These are phyloP conservation scores for Pythium graminicola DNA, from an alignment of 352 stramenopile species.

Conservation along the genomic window DNA sequence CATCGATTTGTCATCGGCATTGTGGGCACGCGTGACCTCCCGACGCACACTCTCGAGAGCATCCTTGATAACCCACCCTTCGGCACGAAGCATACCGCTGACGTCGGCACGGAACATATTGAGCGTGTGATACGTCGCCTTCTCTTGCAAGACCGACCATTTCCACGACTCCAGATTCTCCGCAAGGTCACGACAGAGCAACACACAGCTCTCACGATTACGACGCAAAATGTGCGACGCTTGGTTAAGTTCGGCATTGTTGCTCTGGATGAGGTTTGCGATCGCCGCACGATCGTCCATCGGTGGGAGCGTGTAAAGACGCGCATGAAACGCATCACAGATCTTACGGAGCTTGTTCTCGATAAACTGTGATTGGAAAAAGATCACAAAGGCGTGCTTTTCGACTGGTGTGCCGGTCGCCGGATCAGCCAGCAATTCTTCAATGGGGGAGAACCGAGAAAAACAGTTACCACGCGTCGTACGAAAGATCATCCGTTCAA, in stretches of 20 bases:
- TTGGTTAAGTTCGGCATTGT: slow-evolving; percentile 93
- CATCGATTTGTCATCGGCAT: slow-evolving; percentile 92
- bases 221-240: slow-evolving; percentile 94
- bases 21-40: slow-evolving; percentile 87
- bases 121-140: slow-evolving; percentile 96
- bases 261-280: slow-evolving; percentile 87
- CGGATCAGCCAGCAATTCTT: slow-evolving; percentile 87
- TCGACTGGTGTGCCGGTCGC: slow-evolving; percentile 80
- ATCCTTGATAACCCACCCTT: slow-evolving; percentile 94
- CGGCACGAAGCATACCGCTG: slow-evolving; percentile 93
- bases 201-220: slow-evolving; percentile 93
- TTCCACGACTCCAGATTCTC: slow-evolving; percentile 95
- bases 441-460: slow-evolving; percentile 94
- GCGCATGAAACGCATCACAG: slow-evolving; percentile 96
- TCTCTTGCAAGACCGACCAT: slow-evolving; percentile 96
- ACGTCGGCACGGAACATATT: slow-evolving; percentile 98
- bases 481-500: slow-evolving; percentile 98
- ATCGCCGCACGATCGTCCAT: slow-evolving; percentile 92
- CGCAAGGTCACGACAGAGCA: slow-evolving; percentile 90
- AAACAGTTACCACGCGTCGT: slow-evolving; percentile 98
- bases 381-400: slow-evolving; percentile 91
- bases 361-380: slow-evolving; percentile 97
- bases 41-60: slow-evolving; percentile 76
- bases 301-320: slow-evolving; percentile 93
- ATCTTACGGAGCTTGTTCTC: slow-evolving; percentile 98